Conservation (phyloP, 2,329 filamentous ascomycete genomes). For the Colletotrichum spinosum region DNA sequence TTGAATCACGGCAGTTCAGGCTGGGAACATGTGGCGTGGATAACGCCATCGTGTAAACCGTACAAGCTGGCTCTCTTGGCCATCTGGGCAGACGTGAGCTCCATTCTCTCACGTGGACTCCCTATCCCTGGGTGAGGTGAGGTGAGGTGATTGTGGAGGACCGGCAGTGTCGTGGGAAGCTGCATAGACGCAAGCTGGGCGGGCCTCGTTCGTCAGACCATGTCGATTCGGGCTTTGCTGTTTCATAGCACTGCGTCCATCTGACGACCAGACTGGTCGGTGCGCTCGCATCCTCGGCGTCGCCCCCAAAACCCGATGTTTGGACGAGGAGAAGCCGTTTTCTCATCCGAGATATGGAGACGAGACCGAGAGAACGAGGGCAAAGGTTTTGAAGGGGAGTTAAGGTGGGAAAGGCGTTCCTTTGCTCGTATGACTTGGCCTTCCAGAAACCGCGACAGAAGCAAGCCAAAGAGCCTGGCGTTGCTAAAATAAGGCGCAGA, state of each 20-base stretch:
- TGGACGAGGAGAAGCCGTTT: conserved; percentile 11
- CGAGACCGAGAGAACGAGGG: neutral
- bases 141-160: too few relatives aligned
- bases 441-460: neutral
- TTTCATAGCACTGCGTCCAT: conserved; percentile 18
- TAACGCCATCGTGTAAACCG: too few relatives aligned
- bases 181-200: neutral
- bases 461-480: conserved; percentile 7
- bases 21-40: too few relatives aligned
- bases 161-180: too few relatives aligned
- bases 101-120: too few relatives aligned
- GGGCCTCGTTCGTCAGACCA: conserved; percentile 18
- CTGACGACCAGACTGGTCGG: conserved; percentile 5
- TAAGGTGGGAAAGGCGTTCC: neutral
- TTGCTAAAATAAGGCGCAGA: conserved; percentile 21
- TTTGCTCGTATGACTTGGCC: neutral
- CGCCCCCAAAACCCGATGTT: conserved; percentile 26
- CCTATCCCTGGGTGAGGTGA: too few relatives aligned
- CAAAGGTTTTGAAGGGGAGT: neutral
- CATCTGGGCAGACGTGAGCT: too few relatives aligned
- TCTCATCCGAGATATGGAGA: neutral
- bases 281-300: conserved; percentile 26
- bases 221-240: conserved; percentile 26
- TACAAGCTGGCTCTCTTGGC: too few relatives aligned
- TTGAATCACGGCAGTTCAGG: neutral